phyloP scores from a whole-genome alignment of 148 eudicot genomes.

The Persicaria tinctoria region DNA sequence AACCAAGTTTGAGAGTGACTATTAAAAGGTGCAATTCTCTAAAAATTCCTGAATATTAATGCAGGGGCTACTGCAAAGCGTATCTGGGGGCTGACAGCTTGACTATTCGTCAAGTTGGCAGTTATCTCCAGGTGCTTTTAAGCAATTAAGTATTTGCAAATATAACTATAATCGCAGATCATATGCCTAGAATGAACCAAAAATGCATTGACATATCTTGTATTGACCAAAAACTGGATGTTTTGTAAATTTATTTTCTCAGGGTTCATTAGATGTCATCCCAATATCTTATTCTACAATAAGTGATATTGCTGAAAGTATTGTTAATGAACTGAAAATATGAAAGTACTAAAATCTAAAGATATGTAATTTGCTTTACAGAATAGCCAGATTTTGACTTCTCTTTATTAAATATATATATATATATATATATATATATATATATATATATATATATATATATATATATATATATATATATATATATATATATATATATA shows the following conservation, averaged over 20 bases:
- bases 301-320: neutral
- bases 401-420: too few relatives aligned
- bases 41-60: too few relatives aligned
- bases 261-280: neutral
- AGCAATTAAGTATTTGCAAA: neutral
- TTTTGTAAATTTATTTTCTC: neutral
- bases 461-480: too few relatives aligned
- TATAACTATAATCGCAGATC: too few relatives aligned
- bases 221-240: neutral
- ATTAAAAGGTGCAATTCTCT: too few relatives aligned
- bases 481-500: too few relatives aligned
- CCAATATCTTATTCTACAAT: neutral
- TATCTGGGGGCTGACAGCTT: neutral
- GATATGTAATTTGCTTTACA: too few relatives aligned
- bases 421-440: too few relatives aligned
- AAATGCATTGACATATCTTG: neutral
- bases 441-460: too few relatives aligned
- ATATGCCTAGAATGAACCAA: neutral
- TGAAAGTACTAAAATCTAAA: neutral
- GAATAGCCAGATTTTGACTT: too few relatives aligned
- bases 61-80: neutral
- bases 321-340: neutral
- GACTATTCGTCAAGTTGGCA: neutral
- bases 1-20: neutral
- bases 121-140: neutral